Percentiles rank a stretch among this genome's conserved stretches.
Evolutionary conservation across 2,329 filamentous ascomycete genomes (phyloP).

Genomic region (Thermothelomyces thermophilus): DNA sequence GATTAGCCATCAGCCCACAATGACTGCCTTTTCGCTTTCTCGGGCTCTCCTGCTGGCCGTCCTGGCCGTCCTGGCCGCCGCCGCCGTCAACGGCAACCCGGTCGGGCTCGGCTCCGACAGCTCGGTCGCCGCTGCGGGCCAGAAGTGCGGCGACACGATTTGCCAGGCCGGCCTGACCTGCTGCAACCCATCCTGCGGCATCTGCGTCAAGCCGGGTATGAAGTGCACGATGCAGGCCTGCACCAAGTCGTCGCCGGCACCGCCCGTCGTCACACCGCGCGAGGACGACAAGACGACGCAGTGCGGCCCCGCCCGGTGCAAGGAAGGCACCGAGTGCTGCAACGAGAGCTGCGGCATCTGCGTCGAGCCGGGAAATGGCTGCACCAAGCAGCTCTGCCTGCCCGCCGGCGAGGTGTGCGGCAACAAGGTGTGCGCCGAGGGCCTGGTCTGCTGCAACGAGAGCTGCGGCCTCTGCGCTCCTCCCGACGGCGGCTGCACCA

Average conservation of each 20-base stretch:
- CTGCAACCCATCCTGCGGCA: constrained; percentile 23
- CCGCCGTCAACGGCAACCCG: constrained; percentile 15
- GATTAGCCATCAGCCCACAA: no score
- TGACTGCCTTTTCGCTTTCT: constrained; percentile 6
- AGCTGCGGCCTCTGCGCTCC: constrained; percentile 24
- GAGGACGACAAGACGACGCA: background rate
- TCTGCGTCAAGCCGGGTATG: constrained; percentile 20
- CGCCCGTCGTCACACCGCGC: no score
- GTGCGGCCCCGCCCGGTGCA: constrained; percentile 16
- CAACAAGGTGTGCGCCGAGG: constrained; percentile 14
- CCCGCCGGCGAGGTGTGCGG: constrained; percentile 18
- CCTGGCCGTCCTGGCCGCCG: constrained; percentile 10
- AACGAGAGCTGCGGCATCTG: constrained; percentile 23
- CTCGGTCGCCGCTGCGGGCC: constrained; percentile 1
- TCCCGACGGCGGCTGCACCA: constrained; percentile 17
- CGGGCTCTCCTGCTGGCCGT: constrained; percentile 12
- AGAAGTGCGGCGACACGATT: constrained; percentile 15
- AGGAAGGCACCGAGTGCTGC: constrained; percentile 16
- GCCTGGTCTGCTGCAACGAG: constrained; percentile 22
- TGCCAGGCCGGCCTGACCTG: constrained; percentile 18
- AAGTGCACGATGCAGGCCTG: constrained; percentile 19
- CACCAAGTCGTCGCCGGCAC: background rate
- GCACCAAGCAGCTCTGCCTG: constrained; percentile 19
- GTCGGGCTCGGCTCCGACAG: constrained; percentile 5
- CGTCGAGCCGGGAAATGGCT: constrained; percentile 16